Percentiles rank a stretch among this genome's conserved stretches.
Conservation (phyloP, 768 basidiomycete species). For the Xanthoconium purpureum region DNA sequence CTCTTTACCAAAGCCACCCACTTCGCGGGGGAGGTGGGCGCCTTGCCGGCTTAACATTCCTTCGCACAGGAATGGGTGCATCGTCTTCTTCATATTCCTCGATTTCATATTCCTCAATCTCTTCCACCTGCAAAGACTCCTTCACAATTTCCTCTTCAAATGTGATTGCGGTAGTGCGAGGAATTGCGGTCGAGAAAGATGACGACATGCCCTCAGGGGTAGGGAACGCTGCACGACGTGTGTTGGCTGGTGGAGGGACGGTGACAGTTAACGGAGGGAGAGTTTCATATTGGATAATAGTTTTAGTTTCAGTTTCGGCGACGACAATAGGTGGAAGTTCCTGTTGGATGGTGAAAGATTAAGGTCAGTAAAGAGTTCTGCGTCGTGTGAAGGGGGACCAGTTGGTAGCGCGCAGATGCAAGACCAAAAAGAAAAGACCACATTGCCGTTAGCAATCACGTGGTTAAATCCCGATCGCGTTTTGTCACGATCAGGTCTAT, state of each 20-base stretch:
- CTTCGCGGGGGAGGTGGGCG: slow-evolving; percentile 44
- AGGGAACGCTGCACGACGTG: slow-evolving; percentile 70
- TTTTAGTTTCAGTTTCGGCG: slow-evolving; percentile 62
- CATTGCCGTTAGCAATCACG: slow-evolving; percentile 34
- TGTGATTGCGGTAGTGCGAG: slow-evolving; percentile 72
- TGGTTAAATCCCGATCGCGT: slow-evolving; percentile 21
- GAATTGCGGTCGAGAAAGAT: slow-evolving; percentile 58
- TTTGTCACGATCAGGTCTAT: slow-evolving; percentile 29
- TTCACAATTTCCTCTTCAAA: slow-evolving; percentile 53
- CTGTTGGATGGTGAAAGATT: slow-evolving; percentile 28
- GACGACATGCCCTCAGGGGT: slow-evolving; percentile 61
- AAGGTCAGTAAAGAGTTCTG: slow-evolving; percentile 35
- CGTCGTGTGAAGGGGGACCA: slow-evolving; percentile 36
- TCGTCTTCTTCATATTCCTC: slow-evolving; percentile 45
- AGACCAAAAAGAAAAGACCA: slow-evolving; percentile 30
- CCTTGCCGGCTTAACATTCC: slow-evolving; percentile 43
- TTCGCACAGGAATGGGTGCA: slow-evolving; percentile 40
- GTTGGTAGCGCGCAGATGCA: slow-evolving; percentile 29
- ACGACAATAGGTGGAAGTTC: slow-evolving; percentile 41
- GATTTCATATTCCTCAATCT: slow-evolving; percentile 35
- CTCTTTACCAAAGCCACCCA: slow-evolving; percentile 58
- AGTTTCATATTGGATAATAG: slow-evolving; percentile 50
- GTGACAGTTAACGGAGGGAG: slow-evolving; percentile 59
- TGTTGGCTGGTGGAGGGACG: slow-evolving; percentile 74
- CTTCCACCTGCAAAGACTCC: slow-evolving; percentile 35